Conservation (phyloP, 805 yeast species). For the Starmerella ratchasimensis region DNA sequence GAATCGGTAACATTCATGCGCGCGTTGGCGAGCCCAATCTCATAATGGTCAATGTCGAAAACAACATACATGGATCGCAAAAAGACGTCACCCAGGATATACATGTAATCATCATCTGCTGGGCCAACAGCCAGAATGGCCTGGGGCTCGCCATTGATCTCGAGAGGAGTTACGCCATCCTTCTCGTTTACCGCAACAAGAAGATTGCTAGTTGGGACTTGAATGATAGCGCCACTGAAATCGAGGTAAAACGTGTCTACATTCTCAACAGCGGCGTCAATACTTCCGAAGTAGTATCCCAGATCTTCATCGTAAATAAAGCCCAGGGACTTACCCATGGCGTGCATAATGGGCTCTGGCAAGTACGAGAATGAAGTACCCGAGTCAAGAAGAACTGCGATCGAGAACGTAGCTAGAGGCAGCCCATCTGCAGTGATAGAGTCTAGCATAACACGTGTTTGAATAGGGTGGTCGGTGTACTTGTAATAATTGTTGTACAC, state of each 20-base stretch:
- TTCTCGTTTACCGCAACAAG: conserved; percentile 7
- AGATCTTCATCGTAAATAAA: conserved; percentile 29
- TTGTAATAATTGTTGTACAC: conserved; percentile 20
- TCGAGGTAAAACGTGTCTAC: conserved; percentile 29
- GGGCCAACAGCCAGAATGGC: conserved; percentile 20
- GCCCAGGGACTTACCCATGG: conserved; percentile 26
- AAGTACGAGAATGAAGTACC: conserved; percentile 42
- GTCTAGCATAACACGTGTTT: conserved; percentile 17
- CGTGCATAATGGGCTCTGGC: conserved; percentile 28
- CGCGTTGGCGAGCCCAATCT: conserved; percentile 46
- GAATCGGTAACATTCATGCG: conserved; percentile 20
- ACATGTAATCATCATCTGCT: conserved; percentile 23
- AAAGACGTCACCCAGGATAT: conserved; percentile 52
- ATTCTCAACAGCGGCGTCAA: conserved; percentile 20
- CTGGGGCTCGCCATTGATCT: conserved; percentile 27
- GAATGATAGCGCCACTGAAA: conserved; percentile 21
- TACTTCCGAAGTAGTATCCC: conserved; percentile 25
- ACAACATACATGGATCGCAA: conserved; percentile 56
- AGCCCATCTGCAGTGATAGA: conserved; percentile 2
- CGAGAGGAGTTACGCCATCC: conserved; percentile 8
- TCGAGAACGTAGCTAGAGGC: conserved; percentile 22
- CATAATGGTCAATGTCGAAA: conserved; percentile 47
- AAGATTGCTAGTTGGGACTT: conserved; percentile 18
- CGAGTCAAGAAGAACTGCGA: conserved; percentile 40
- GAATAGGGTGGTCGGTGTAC: conserved; percentile 15